These are phyloP conservation scores for Adansonia madagascariensis DNA, from an alignment of 441 rosid species.

Conservation along the genomic window DNA sequence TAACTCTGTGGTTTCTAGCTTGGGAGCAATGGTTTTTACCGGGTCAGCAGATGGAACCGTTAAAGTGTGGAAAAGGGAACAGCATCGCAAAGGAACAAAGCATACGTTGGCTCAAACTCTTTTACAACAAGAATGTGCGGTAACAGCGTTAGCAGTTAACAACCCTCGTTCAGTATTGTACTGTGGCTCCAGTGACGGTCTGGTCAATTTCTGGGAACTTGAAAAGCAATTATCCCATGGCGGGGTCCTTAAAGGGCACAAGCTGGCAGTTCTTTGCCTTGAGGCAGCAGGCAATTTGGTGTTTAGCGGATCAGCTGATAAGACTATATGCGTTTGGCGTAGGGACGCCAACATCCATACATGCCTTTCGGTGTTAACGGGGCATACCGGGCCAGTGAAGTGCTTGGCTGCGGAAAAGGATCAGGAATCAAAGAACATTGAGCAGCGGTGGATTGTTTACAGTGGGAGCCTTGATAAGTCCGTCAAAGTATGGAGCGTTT, in stretches of 20 bases:
- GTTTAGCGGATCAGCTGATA: slow-evolving; percentile 91
- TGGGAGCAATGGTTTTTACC: slow-evolving; percentile 54
- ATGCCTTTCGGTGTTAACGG: slow-evolving; percentile 78
- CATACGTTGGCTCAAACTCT: slow-evolving; percentile 57
- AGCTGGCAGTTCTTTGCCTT: slow-evolving; percentile 80
- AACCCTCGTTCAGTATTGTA: slow-evolving; percentile 54
- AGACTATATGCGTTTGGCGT: slow-evolving; percentile 84
- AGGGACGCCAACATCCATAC: slow-evolving; percentile 64
- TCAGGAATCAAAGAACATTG: slow-evolving; percentile 41
- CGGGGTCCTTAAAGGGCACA: slow-evolving; percentile 77
- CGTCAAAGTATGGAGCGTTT: slow-evolving; percentile 91
- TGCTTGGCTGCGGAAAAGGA: slow-evolving; percentile 75
- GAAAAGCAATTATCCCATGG: slow-evolving; percentile 63
- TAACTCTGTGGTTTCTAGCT: slow-evolving; percentile 61
- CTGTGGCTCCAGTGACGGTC: slow-evolving; percentile 90
- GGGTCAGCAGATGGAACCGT: slow-evolving; percentile 93
- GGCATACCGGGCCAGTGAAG: slow-evolving; percentile 90
- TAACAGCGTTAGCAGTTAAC: slow-evolving; percentile 68
- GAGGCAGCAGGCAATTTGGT: slow-evolving; percentile 61
- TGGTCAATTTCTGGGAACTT: slow-evolving; percentile 81
- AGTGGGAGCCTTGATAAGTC: slow-evolving; percentile 94
- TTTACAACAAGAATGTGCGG: slow-evolving; percentile 75
- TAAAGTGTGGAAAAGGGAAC: slow-evolving; percentile 78
- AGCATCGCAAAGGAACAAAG: slow-evolving; percentile 46
- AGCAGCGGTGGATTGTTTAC: slow-evolving; percentile 63